Evolutionary conservation across 1,284 basidiomycete genomes (phyloP), one percentile per base, ranked within the genome.

Genomic region (Salmacisia buchloeana): DNA sequence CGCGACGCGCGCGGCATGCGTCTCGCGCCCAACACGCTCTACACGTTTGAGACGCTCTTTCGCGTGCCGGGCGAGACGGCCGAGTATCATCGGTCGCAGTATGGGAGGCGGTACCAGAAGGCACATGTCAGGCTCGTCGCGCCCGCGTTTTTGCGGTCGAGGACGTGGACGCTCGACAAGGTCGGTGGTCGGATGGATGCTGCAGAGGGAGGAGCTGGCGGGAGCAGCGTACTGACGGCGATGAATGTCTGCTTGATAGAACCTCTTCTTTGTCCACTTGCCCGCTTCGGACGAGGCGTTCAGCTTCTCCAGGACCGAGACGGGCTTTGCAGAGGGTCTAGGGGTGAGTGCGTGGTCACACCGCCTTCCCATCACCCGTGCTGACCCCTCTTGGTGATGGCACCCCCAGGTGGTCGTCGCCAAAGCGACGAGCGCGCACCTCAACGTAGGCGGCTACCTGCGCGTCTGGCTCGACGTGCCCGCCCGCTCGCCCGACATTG

Each of bases 391-490:
- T 25, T 18, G 9, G 36, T 38, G 10, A 38, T 31, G 25, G 18
- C 25, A 12, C 15, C 7, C 7, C 27, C 49, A 54, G 49, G 29
- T 54, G 29, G 49, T 54, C 12, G 18, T 31, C 4, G 21, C 49
- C 15, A 54, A 54, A 3, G 29, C 49, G 2, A 33, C 49, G 3
- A 54, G 27, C 21, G 49, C 49, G 58, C 70, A 71, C 56, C 38
- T 71, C 34, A 71, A 68, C 2, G 70, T 71, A 1, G 70, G 70
- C n/a, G 70, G 70, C 2, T 71, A 71, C 35, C 45, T 71, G 9
- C 59, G 67, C 39, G 60, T 71, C 33, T 67, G 66, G 21, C 66
- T 71, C 1, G 68, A 65, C 39, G 64, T 63, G 25, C 67, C 70
- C 0, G 66, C 63, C 33, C 65, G 65, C 0, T 64, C 68, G 13